Evolutionary conservation across 495 filamentous ascomycete species (phyloP), one percentile per base, ranked within the genome.

Genomic region (Polyplosphaeria fusca): DNA sequence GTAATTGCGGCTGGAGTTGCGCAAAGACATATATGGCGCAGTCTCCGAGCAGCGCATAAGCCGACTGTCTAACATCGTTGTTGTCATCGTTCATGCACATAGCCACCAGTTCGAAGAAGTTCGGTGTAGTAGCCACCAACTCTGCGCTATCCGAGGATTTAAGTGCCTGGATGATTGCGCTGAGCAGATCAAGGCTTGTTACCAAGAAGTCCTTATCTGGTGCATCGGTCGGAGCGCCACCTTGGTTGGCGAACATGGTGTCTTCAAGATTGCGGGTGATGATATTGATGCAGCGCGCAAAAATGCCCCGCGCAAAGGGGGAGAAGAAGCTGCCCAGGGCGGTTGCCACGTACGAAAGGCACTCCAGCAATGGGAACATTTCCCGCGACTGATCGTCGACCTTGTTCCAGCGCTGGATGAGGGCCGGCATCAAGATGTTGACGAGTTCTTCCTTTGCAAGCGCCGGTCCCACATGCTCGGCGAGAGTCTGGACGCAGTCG

Each of bases 141-240:
- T 86, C 83, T 32, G 81, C 78, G 56, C 88, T 88, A 71, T 87
- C 86, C 24, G 75, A 70, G 16, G 82, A 77, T 45, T 92, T 85
- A 7, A 99, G 81, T 3, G 90, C 93, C 69, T 99, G 93, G 46
- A 97, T 92, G 61, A 97, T 86, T 20, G 89, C 86, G 70, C 91
- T 95, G 54, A 99, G 72, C 19, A 99, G 85, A 69, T 99, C 93
- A 48, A 99, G 81, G 68, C 90, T 95, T 42, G 94, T 97, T 44
- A 97, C 88, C 56, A 97, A 73, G 74, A 99, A 99, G 73, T 97
- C 93, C 74, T 96, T 95, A 70, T 96, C 91, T 4, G 94, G 92
- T 55, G 82, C 74, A 39, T 99, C 93, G 23, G 91, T 69, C n/a
- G n/a, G n/a, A 22, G 73, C 77, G 28, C 77, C 75, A 54, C 88